Base-by-base conservation (phyloP, 148 eudicot species). In the Chenopodium formosanum region DNA sequence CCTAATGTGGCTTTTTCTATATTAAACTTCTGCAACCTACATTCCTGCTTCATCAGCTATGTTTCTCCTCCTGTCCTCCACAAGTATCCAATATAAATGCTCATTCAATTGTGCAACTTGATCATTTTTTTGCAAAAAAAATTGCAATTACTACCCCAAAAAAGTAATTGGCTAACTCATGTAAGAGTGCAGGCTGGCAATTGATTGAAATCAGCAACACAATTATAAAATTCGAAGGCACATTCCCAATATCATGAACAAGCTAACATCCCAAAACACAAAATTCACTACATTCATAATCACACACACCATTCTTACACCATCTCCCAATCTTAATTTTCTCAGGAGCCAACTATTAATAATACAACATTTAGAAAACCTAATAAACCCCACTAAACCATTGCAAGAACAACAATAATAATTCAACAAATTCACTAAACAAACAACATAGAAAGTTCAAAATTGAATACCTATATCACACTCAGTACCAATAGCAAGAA, bases 401-500 rank as follows among this genome's bases (percentile, higher is more conserved):
- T 56, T 56, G 62, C 17, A 17, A 25, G 12, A 32, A 66, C 32
- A 14, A 56, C 70, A 66, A 4, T 11, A 27, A 27, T 27, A 23
- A 9, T 66, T 20, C 19, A 23, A 66, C 70, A 66, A 66, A 66
- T 9, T 25, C 29, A 66, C 0, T 11, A 19, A 40, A 14, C 7
- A 6, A 20, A 17, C 44, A 70, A 19, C 1, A n/a, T 14, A 16
- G 1, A 19, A 56, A 72, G 23, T 12, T 20, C 9, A 70, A 40
- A 20, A 70, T 37, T 37, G 22, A 13, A 82, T 78, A 93, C 97
- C 97, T 46, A 93, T 90, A 83, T 93, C 97, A 65, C 97, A 93
- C 78, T 93, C 97, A 2, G 91, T 93, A 20, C 97, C 97, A 76
- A 93, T 91, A 0, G 95, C 91, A 37, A 93, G 91, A 64, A 93